A percentile compares a stretch with the other conserved stretches of the same genome.
Conservation (phyloP, 805 yeast genomes). For the Candida multigemmis region DNA sequence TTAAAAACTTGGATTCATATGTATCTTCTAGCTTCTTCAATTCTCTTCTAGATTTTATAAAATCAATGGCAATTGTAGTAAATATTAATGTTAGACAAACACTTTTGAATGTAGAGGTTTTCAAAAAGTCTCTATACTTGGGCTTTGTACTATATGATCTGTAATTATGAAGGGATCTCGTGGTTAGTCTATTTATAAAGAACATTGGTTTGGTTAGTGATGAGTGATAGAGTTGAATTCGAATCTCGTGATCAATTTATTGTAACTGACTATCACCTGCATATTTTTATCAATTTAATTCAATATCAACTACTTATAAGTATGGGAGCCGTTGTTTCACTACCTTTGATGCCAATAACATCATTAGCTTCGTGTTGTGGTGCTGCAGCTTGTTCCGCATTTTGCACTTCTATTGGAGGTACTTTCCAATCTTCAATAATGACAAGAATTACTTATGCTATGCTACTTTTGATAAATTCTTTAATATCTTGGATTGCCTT, state of each 20-base stretch:
- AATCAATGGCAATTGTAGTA: slow-evolving; percentile 40
- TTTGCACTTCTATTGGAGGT: slow-evolving; percentile 44
- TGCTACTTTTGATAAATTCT: slow-evolving; percentile 67
- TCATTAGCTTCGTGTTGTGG: slow-evolving; percentile 66
- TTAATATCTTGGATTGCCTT: slow-evolving; percentile 88
- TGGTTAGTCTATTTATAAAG: too few species aligned
- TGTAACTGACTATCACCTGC: background rate
- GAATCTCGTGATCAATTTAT: background rate
- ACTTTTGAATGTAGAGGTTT: slow-evolving; percentile 28
- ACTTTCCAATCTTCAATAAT: slow-evolving; percentile 67
- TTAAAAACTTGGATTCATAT: slow-evolving; percentile 24
- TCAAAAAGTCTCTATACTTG: slow-evolving; percentile 16
- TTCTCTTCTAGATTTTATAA: slow-evolving; percentile 35
- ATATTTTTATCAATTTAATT: slow-evolving; percentile 1
- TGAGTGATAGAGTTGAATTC: background rate
- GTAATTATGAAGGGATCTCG: too few species aligned
- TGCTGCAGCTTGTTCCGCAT: slow-evolving; percentile 64
- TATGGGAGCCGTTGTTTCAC: slow-evolving; percentile 65
- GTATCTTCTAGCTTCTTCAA: slow-evolving; percentile 32
- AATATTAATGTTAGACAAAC: slow-evolving; percentile 26
- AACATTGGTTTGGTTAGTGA: too few species aligned
- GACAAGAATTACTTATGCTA: slow-evolving; percentile 82
- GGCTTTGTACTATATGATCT: slow-evolving; percentile 7
- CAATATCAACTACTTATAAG: background rate
- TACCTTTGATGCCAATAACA: slow-evolving; percentile 50